A percentile compares a stretch with the other conserved stretches of the same genome.
Conservation (phyloP, 2,329 filamentous ascomycete genomes). For the Sporothrix sp. region DNA sequence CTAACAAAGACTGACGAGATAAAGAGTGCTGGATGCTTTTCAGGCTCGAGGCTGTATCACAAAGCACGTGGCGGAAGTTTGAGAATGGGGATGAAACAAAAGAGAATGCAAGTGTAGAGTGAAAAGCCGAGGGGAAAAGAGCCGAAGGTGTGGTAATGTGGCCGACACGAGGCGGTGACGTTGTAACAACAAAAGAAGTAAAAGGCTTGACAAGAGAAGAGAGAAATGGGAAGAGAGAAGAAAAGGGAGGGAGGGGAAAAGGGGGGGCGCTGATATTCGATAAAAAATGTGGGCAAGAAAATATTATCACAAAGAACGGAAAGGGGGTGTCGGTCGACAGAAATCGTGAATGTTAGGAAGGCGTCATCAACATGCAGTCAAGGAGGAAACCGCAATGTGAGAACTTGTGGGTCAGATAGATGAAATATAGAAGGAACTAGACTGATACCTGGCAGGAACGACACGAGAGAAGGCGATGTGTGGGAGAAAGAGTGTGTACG, state of each 20-base stretch:
- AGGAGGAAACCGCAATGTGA: too few relatives aligned
- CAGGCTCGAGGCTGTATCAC: too few relatives aligned
- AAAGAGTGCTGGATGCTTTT: too few relatives aligned
- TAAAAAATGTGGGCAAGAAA: neutral
- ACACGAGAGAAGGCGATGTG: too few relatives aligned
- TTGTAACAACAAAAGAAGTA: constrained; percentile 18
- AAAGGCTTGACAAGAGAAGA: constrained; percentile 8
- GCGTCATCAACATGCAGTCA: neutral
- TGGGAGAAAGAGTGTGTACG: too few relatives aligned
- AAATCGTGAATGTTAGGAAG: neutral
- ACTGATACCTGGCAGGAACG: too few relatives aligned
- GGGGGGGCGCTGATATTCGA: too few relatives aligned
- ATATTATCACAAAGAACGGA: neutral
- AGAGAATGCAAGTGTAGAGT: constrained; percentile 11
- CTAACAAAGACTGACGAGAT: neutral
- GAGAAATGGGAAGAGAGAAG: neutral
- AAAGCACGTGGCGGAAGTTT: too few relatives aligned
- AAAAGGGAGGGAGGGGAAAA: neutral
- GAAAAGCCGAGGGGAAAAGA: neutral
- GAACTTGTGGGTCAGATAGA: too few relatives aligned
- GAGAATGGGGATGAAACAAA: neutral
- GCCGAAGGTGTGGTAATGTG: constrained; percentile 3
- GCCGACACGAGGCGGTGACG: constrained; percentile 11
- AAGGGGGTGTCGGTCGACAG: too few relatives aligned
- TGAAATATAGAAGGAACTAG: too few relatives aligned